Base-by-base conservation (phyloP, 495 filamentous ascomycete genomes). In the Tricharina praecox region DNA sequence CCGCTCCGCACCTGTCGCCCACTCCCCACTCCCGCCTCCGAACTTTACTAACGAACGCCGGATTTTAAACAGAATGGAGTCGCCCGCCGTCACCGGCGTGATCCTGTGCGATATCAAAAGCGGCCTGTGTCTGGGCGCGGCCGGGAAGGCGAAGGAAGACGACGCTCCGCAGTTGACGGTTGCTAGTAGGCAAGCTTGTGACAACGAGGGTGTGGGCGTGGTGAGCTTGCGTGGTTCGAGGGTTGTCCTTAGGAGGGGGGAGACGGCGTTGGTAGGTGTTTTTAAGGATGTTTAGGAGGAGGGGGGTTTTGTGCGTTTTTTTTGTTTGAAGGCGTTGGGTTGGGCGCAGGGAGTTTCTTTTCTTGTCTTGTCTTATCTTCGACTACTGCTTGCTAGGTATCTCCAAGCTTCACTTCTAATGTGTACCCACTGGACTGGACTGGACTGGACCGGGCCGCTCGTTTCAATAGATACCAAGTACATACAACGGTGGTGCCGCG, bases 141-240 rank as follows among this genome's bases (percentile, higher is more conserved):
- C 50, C 1, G 59, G 59, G n/a, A 60, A 60, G 35, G 60, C 60
- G 15, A 54, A 47, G 1, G 60, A 63, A 30, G 53, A 56, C 18
- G 60, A 63, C 49, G 60, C 60, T 39, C 54, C 60, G n/a, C 62
- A 54, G 43, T 41, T 63, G 20, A 43, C 51, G 7, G 53, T 63
- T 18, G 60, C 60, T 3, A 55, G 53, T 37, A 50, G 56, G 36
- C 30, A 28, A 13, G 56, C 56, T 26, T 51, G 63, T 34, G 60
- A 63, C 39, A 23, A 24, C 16, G 53, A 59, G 19, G 60, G 60
- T 19, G 56, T 63, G 26, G 60, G 60, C 13, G 53, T 56, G 38
- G 60, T 62, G 32, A 4, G 23, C 18, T 9, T 48, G 7, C 8
- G 45, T 1, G 32, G 35, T 25, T 10, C 11, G 3, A 37, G 15